Evolutionary conservation across 1,139 yeast species (phyloP).

Genomic region (Keqinozyma sinolaborantium): DNA sequence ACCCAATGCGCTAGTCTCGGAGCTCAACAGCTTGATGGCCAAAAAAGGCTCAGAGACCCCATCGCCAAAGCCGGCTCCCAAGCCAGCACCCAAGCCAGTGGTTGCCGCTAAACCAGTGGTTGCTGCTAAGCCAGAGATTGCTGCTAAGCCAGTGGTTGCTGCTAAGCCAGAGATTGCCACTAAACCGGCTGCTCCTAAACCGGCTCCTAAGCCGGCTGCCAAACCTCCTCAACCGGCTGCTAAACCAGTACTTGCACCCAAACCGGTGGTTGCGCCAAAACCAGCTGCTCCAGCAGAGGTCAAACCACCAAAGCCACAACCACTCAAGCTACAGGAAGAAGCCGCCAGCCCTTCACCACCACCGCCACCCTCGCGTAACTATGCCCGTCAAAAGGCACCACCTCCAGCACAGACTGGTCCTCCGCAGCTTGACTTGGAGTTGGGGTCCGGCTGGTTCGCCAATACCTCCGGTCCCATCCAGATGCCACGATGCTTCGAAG

Average conservation of each 20-base stretch:
- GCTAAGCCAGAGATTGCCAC: slow-evolving; percentile 3
- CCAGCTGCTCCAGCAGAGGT: no score
- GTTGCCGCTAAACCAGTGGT: slow-evolving; percentile 11
- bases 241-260: slow-evolving; percentile 3
- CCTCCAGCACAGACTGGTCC: slow-evolving; percentile 15
- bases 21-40: neutral
- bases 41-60: no score
- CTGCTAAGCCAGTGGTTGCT: slow-evolving; percentile 5
- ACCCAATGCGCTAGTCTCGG: neutral
- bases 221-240: slow-evolving; percentile 6
- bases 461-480: slow-evolving; percentile 15
- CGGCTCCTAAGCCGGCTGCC: slow-evolving; percentile 4
- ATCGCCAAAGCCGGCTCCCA: slow-evolving; percentile 13
- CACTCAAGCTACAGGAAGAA: no score
- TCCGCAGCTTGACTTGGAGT: slow-evolving; percentile 40
- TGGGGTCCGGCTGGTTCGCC: slow-evolving; percentile 45
- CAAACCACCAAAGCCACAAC: slow-evolving; percentile 10
- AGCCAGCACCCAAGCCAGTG: slow-evolving; percentile 14
- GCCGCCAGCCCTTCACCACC: slow-evolving; percentile 26
- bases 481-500: slow-evolving; percentile 36
- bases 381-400: slow-evolving; percentile 17
- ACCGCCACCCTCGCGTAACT: slow-evolving; percentile 35
- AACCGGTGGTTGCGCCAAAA: no score
- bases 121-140: slow-evolving; percentile 10
- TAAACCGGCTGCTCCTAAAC: slow-evolving; percentile 5